Base-by-base conservation (phyloP, 2,329 filamentous ascomycete genomes). In the Fusarium multiceps region DNA sequence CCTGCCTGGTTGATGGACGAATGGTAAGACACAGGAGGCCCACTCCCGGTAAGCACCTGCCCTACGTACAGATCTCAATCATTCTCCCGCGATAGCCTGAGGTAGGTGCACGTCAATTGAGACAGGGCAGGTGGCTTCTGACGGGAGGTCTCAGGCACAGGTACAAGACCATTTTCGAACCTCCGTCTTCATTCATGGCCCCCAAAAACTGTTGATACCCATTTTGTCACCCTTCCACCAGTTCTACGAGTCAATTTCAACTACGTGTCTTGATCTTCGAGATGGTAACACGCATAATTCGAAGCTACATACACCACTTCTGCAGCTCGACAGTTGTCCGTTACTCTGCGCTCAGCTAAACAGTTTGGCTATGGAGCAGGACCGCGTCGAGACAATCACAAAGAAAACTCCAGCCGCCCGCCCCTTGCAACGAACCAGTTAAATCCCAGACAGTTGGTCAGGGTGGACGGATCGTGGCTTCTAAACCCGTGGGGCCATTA, bases 401-500 rank as follows among this genome's bases (percentile, higher is more conserved):
- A 55, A 40, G 56, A 46, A 59, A 66, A 47, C 30, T 51, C 60
- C 64, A 75, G 59, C 71, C 72, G 73, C 71, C 69, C 55, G 51
- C 41, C 46, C 53, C 51, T 51, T 42, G 34, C 49, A 48, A 55
- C 27, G 23, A 59, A 20, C 73, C 73, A 75, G 65, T 75, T 55
- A 73, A 45, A 65, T 48, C 53, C 57, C 50, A 56, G 63, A 51
- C 55, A 55, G 54, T 53, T 57, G 55, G 47, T 54, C 64, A 73
- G 73, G 73, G 72, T 73, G 73, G 72, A 72, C 58, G 59, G 61
- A 62, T 65, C 65, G 63, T 72, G 61, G 65, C 55, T 55, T 66
- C 70, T 65, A 72, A 78, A 75, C 74, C 64, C 77, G 77, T 78
- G 77, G 81, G 81, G 80, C 81, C 84, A 85, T 81, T 79, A 78